Evolutionary conservation across 768 basidiomycete species (phyloP).

Genomic region (Hypholoma sublateritium): DNA sequence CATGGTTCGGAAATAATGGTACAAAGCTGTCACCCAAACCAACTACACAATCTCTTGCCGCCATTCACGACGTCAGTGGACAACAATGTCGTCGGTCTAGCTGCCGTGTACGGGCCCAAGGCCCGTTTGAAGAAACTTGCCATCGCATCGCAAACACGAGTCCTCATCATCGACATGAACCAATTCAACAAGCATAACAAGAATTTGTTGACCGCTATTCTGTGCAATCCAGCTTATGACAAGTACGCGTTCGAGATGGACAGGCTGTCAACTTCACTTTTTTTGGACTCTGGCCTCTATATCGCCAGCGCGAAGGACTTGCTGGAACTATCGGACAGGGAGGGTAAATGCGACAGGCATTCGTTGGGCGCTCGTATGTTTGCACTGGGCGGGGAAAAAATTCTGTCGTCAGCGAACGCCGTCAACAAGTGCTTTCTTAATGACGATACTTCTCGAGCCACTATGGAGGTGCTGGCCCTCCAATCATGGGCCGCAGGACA

Average conservation of each 20-base stretch:
- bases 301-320: slow-evolving; percentile 40
- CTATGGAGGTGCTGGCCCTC: slow-evolving; percentile 13
- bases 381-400: too few species aligned
- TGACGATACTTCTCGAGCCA: too few species aligned
- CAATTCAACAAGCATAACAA: not conserved
- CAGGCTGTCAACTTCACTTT: slow-evolving; percentile 37
- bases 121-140: slow-evolving; percentile 37
- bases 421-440: too few species aligned
- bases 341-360: not conserved
- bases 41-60: slow-evolving; percentile 18
- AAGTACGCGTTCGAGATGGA: slow-evolving; percentile 51
- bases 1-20: slow-evolving; percentile 26
- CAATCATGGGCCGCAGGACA: slow-evolving; percentile 47
- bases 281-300: slow-evolving; percentile 34
- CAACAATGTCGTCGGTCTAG: slow-evolving; percentile 35
- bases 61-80: slow-evolving; percentile 27
- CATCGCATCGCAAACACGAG: slow-evolving; percentile 33
- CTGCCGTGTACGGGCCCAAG: slow-evolving; percentile 38
- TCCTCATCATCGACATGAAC: slow-evolving; percentile 30
- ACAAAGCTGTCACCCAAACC: slow-evolving; percentile 22
- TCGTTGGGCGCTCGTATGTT: too few species aligned
- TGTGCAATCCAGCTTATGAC: slow-evolving; percentile 24
- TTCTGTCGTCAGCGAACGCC: too few species aligned
- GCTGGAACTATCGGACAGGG: slow-evolving; percentile 10
- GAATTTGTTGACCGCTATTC: slow-evolving; percentile 25